A percentile compares a stretch with the other conserved stretches of the same genome.
These are phyloP conservation scores for Filosporella fistucella DNA, from an alignment of 495 filamentous ascomycete genomes.

Conservation along the genomic window DNA sequence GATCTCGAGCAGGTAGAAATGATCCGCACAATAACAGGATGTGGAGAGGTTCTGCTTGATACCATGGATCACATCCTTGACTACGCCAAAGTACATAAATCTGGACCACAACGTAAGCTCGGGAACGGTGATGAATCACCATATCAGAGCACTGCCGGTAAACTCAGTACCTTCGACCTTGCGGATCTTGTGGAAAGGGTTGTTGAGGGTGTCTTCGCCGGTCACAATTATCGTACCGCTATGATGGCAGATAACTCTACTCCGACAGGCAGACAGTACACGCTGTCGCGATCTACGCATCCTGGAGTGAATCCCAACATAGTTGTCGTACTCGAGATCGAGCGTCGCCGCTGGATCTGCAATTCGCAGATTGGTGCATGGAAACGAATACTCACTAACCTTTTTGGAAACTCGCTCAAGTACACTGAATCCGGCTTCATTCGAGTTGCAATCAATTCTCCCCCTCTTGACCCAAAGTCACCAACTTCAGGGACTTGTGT, in stretches of 20 bases:
- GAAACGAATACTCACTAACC: constrained; percentile 71
- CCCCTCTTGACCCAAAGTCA: neutral
- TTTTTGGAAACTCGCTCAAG: constrained; percentile 79
- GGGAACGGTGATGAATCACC: too few relatives aligned
- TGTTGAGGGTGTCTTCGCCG: constrained; percentile 36
- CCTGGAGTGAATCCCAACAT: constrained; percentile 17
- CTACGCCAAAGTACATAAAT: constrained; percentile 57
- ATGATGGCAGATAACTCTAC: too few relatives aligned
- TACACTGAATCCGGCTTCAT: constrained; percentile 66
- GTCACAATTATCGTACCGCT: constrained; percentile 13
- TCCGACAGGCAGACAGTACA: too few relatives aligned
- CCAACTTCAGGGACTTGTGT: neutral
- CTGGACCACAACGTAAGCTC: too few relatives aligned
- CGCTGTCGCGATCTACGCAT: constrained; percentile 17
- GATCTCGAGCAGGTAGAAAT: constrained; percentile 43
- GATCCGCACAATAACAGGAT: constrained; percentile 26
- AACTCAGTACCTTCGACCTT: constrained; percentile 5
- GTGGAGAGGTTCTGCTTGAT: constrained; percentile 12
- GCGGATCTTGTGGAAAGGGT: constrained; percentile 30
- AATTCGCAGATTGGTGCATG: constrained; percentile 38
- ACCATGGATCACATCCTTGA: constrained; percentile 44
- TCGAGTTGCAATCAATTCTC: constrained; percentile 21
- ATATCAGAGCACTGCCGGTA: too few relatives aligned
- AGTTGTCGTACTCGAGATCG: constrained; percentile 27
- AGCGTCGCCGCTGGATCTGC: constrained; percentile 24